phyloP scores from a whole-genome alignment of 305 asterid genomes.

The Andrographis paniculata region DNA sequence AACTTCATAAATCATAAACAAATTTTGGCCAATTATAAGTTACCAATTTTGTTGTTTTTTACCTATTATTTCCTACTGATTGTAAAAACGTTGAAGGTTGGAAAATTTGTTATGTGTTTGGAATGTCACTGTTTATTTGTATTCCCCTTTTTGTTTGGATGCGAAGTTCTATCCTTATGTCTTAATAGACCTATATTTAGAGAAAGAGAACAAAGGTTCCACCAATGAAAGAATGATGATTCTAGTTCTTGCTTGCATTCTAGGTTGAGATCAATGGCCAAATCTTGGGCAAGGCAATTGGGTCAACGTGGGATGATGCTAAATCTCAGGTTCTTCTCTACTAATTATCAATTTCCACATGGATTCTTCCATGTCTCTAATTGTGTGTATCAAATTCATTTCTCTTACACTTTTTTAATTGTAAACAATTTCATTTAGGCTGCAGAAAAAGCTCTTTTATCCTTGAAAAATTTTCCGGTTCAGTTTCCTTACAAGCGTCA shows the following conservation, averaged over 20 bases:
- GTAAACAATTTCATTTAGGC: conserved; percentile 29
- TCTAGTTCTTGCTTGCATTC: too few relatives aligned
- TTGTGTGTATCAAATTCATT: too few relatives aligned
- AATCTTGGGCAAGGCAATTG: conserved; percentile 77
- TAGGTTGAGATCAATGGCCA: conserved; percentile 92
- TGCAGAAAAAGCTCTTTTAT: conserved; percentile 61
- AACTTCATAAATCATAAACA: neutral
- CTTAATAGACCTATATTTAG: too few relatives aligned
- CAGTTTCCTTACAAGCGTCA: conserved; percentile 52
- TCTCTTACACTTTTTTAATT: neutral
- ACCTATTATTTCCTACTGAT: too few relatives aligned
- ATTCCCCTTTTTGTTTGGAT: too few relatives aligned
- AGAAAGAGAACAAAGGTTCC: too few relatives aligned
- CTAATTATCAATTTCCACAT: neutral
- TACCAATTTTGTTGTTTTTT: too few relatives aligned
- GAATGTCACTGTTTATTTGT: too few relatives aligned
- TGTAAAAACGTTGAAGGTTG: too few relatives aligned
- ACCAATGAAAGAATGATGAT: too few relatives aligned
- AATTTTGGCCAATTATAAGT: neutral
- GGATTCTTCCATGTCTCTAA: neutral
- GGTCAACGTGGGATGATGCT: conserved; percentile 88
- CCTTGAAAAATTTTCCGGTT: conserved; percentile 40
- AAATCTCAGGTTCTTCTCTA: conserved; percentile 51
- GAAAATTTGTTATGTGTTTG: too few relatives aligned
- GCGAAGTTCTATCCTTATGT: too few relatives aligned